Evolutionary conservation across 345 rosid species (phyloP).

Genomic region (Microcos paniculata): DNA sequence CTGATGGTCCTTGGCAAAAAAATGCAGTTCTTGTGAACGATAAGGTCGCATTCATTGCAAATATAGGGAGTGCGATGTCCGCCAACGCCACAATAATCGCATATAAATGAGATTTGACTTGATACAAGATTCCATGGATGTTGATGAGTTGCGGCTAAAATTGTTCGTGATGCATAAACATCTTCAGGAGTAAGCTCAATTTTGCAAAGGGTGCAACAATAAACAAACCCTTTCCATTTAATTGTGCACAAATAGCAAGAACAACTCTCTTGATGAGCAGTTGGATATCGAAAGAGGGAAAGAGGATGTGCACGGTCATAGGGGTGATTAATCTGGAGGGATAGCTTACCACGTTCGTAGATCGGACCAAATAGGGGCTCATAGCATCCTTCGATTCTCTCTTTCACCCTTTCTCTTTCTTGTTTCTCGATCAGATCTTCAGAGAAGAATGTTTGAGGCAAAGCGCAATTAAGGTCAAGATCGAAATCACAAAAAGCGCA

Average conservation of each 20-base stretch:
- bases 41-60: neutral
- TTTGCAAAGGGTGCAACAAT: neutral
- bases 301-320: neutral
- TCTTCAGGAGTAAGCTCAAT: neutral
- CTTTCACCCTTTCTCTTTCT: no score
- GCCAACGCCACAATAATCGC: conserved; percentile 22
- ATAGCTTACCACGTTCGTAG: neutral
- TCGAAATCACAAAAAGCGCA: neutral
- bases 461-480: neutral
- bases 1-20: neutral
- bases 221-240: neutral
- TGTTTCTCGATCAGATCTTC: no score
- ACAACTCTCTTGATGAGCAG: neutral
- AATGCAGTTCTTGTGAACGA: conserved; percentile 15
- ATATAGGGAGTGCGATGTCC: conserved; percentile 16
- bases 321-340: neutral
- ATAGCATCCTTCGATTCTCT: no score
- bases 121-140: neutral
- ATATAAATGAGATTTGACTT: conserved; percentile 8
- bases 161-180: neutral
- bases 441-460: neutral
- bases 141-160: neutral
- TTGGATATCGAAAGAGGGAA: neutral
- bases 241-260: neutral
- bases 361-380: no score